Base-by-base conservation (phyloP, 2,329 filamentous ascomycete species). In the Bretziella fagacearum region DNA sequence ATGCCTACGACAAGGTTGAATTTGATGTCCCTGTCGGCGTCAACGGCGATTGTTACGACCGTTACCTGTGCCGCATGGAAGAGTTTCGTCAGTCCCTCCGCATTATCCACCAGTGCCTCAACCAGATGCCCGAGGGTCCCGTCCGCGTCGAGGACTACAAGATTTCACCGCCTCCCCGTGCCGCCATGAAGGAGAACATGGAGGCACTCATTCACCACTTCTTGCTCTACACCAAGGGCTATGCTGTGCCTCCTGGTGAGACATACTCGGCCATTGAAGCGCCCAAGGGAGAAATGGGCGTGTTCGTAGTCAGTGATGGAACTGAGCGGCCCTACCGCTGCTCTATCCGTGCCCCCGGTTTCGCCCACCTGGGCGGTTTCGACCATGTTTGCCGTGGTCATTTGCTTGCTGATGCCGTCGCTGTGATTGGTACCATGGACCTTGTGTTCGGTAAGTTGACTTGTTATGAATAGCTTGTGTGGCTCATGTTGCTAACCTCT, bases 111-210 rank as follows among this genome's bases (percentile, higher is more conserved):
- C 93, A 98, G 67, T 98, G 93, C 65, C 69, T 98, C 57, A 96
- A 98, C 74, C 85, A 98, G 71, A 98, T 98, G 84, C 89, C 93
- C 42, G 74, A 84, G 42, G 91, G 91, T 23, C 91, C 91, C 45
- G 76, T 96, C 60, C 83, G 89, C 56, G 85, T 95, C 35, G 91
- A 98, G 67, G 91, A 98, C 66, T 98, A 96, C 78, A 98, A 98
- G 77, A 77, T 98, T 59, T 82, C 84, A 2, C 91, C 91, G 18
- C 91, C 91, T 52, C 93, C 91, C n/a, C 80, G 91, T 59, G 73
- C 84, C 37, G 91, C 91, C 59, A 98, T 98, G 91, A 98, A 98
- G 76, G 91, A 98, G 77, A 98, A 98, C 71, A 98, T 98, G 93
- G 91, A 98, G 69, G 87, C 91, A 32, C 76, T 98, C 36, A 98